Evolutionary conservation across 106 monocot genomes (phyloP).

Genomic region (Phalaenopsis equestris): DNA sequence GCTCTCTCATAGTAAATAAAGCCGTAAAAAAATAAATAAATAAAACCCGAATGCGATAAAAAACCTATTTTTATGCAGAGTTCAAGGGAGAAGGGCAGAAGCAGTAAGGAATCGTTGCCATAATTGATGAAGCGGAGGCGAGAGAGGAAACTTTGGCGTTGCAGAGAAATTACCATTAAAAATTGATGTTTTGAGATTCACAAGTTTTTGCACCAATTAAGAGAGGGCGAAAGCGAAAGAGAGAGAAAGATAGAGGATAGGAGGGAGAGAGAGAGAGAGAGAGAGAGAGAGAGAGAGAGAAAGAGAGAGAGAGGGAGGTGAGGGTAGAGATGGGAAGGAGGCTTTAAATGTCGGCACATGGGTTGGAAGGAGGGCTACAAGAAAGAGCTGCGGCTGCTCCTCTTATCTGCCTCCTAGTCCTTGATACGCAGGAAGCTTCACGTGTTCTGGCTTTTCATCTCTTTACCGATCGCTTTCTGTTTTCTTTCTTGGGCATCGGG

Average conservation of each 20-base stretch:
- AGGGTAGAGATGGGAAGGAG: not conserved
- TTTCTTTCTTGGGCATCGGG: not conserved
- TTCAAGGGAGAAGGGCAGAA: not conserved
- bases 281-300: not conserved
- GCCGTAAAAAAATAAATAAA: not conserved
- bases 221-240: too few relatives aligned
- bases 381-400: not conserved
- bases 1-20: not conserved
- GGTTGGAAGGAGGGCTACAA: not conserved
- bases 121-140: not conserved
- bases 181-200: too few relatives aligned
- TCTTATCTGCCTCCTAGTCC: not conserved
- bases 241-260: too few relatives aligned
- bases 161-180: too few relatives aligned
- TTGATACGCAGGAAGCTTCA: not conserved
- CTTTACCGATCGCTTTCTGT: not conserved
- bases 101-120: not conserved
- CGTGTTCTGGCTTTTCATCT: not conserved
- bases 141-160: not conserved
- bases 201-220: too few relatives aligned
- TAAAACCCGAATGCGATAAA: not conserved
- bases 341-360: constrained; percentile 6
- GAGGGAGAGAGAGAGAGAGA: not conserved
- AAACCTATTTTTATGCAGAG: not conserved
- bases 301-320: not conserved